These are phyloP conservation scores for Gossypium turneri DNA, from an alignment of 345 rosid species.

Conservation along the genomic window DNA sequence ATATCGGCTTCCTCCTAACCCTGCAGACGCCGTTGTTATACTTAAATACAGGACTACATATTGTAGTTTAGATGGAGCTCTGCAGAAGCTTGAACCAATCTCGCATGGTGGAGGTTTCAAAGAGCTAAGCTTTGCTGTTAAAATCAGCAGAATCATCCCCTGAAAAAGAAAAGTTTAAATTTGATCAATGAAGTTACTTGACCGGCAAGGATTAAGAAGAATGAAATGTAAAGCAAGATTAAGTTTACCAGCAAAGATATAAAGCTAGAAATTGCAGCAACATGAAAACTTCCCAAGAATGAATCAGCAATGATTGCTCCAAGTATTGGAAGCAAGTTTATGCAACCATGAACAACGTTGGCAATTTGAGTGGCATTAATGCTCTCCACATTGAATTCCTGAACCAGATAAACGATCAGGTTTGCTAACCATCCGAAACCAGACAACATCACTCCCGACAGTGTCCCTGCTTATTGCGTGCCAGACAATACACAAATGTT, in stretches of 20 bases:
- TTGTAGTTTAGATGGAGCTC: conserved; percentile 16
- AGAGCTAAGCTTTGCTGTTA: conserved; percentile 16
- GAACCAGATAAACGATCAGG: conserved; percentile 31
- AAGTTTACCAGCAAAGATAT: conserved; percentile 23
- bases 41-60: conserved; percentile 7
- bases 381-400: conserved; percentile 25
- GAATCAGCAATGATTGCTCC: conserved; percentile 28
- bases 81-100: conserved; percentile 3
- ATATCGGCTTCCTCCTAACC: conserved; percentile 23
- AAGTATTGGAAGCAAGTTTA: conserved; percentile 17
- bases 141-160: conserved; percentile 21
- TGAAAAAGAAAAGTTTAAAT: not conserved
- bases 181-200: not conserved
- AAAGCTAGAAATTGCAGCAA: conserved; percentile 12
- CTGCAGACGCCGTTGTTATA: conserved; percentile 15
- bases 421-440: conserved; percentile 21
- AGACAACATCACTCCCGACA: conserved; percentile 12
- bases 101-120: conserved; percentile 21
- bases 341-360: conserved; percentile 15
- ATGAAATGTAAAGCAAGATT: not conserved
- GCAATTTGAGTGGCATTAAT: conserved; percentile 20
- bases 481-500: not conserved
- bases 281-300: conserved; percentile 19
- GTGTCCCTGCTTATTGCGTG: conserved; percentile 6
- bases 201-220: not conserved